Base-by-base conservation (phyloP, 1,284 basidiomycete genomes). In the Testicularia cyperi region DNA sequence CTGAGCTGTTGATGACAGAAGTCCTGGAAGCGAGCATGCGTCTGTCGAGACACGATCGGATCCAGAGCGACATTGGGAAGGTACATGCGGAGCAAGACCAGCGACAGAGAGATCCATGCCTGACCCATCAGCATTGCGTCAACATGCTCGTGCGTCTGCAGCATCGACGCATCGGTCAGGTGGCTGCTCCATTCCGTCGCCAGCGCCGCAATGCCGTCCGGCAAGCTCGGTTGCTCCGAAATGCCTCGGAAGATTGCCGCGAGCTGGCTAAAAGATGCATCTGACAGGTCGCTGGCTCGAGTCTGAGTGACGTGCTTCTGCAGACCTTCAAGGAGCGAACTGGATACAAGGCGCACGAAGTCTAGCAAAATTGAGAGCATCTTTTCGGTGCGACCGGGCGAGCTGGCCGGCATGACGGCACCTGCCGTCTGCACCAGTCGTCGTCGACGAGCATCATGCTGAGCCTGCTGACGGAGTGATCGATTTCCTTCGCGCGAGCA, bases 31-130 rank as follows among this genome's bases (percentile, higher is more conserved):
- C 81, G 78, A 5, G 77, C 77, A 0, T 81, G 79, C 26, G 83
- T 83, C 33, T 81, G 81, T 38, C 85, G 82, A 24, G 87, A 82
- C 15, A 85, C 85, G 13, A 87, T 84, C 8, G 94, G 94, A 75
- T 98, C 95, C 41, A 97, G 79, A 1, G 92, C 90, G 4, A 86
- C 80, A 70, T 90, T 84, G 0, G 95, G 92, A 35, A 97, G 81
- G 72, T 88, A 88, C n/a, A 94, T 80, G 2, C 84, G 80, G 14
- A 90, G 72, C 22, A 88, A 76, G 39, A 83, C 67, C 22, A 80
- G 79, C 34, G 85, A 83, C 21, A 89, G 72, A 0, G 81, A 82
- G 30, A 92, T 79, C 85, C 86, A 95, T 34, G 78, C 83, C 43
- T 77, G 73, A 5, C 85, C 87, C 61, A 80, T 42, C 19, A 38